Evolutionary conservation across 1,284 basidiomycete species (phyloP), one percentile per base, ranked within the genome.

Genomic region (Grifola frondosa): DNA sequence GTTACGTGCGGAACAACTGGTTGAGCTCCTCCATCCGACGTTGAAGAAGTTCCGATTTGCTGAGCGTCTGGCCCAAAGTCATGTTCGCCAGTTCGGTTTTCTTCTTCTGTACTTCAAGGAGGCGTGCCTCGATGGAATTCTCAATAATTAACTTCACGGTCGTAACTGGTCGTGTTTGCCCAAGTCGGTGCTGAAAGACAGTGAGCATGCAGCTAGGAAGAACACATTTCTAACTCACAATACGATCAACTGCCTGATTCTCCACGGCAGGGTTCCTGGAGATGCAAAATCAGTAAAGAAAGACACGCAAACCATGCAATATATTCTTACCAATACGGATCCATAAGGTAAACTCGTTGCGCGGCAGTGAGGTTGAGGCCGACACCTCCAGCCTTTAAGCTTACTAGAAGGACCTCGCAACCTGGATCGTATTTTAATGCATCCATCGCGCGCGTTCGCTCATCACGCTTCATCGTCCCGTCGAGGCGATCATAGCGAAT

Each of bases 391-490:
- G 97, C 97, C 60, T 96, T 90, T 53, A 98, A 75, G 59, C 92
- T 97, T 55, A 99, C 93, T 23, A 99, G 78, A 42, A 99, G 74
- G 16, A 99, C 91, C 67, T 99, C 91, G 61, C 88, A 88, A 28
- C 72, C 73, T 15, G 88, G 87, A 55, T 96, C 88, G 43, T 79
- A 75, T 66, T 93, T 94, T 49, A 99, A 77, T 1, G 84, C 80
- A 19, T 95, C 89, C 81, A 99, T 94, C 2, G 96, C 89, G 44
- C 79, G 77, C 9, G 85, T 88, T 16, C 97, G 82, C 39, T 96
- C 91, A 42, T 97, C 94, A 46, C 96, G 88, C 59, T 90, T 90
- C 91, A 98, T 99, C 2, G 91, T 91, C 0, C 97, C 97, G 66
- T 99, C 97, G 25, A 99, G 69, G 31, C 95, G 83, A 57, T 91